A percentile compares a stretch with the other conserved stretches of the same genome.
Conservation (phyloP, 2,329 filamentous ascomycete genomes). For the Sarocladium brachiariae region DNA sequence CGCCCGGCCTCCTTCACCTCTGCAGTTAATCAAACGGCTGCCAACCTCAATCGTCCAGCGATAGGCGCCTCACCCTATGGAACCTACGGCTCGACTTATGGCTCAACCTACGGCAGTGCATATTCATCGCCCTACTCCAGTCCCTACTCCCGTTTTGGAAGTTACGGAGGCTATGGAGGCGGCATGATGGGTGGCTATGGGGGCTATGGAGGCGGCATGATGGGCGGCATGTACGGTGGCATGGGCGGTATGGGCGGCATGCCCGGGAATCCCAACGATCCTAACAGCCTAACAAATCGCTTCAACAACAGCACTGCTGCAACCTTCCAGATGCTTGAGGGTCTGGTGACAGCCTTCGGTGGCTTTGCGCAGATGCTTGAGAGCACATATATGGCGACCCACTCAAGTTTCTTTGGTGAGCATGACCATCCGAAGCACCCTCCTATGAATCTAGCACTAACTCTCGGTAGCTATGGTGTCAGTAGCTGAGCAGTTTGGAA, state of each 20-base stretch:
- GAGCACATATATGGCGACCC: conserved; percentile 99
- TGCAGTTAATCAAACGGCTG: conserved; percentile 81
- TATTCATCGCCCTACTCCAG: conserved; percentile 34
- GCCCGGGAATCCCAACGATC: conserved; percentile 64
- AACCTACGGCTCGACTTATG: conserved; percentile 33
- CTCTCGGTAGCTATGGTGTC: conserved; percentile 77
- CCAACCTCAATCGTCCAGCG: conserved; percentile 60
- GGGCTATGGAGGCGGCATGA: conserved; percentile 34
- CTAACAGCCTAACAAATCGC: conserved; percentile 88
- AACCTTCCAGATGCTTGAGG: conserved; percentile 97
- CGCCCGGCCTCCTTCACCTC: conserved; percentile 71
- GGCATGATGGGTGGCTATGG: conserved; percentile 29
- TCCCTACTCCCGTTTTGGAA: conserved; percentile 36
- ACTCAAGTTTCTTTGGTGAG: conserved; percentile 96
- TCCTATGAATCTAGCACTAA: not conserved
- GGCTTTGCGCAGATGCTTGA: conserved; percentile 99
- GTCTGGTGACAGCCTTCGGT: conserved; percentile 91
- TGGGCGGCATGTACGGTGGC: conserved; percentile 35
- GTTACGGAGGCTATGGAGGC: conserved; percentile 25
- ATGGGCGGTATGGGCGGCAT: conserved; percentile 38
- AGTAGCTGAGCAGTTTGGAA: conserved; percentile 94
- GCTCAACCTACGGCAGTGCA: conserved; percentile 31
- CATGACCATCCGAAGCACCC: not conserved
- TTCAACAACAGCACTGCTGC: conserved; percentile 93
- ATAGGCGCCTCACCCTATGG: conserved; percentile 41